Evolutionary conservation across 768 basidiomycete genomes (phyloP).

Genomic region (Russula abietina): DNA sequence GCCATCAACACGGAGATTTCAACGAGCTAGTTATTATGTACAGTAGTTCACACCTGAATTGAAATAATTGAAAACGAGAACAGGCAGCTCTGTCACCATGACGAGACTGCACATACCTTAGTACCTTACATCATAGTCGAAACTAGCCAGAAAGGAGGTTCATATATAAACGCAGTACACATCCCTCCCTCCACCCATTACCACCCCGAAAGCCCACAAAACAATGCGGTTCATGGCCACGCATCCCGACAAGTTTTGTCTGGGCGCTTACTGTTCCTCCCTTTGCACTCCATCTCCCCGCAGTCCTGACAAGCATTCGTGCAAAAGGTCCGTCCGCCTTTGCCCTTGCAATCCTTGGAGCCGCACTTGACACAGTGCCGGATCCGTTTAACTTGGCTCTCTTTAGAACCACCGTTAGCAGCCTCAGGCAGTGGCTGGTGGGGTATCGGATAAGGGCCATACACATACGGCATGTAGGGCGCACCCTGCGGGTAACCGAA

Average conservation of each 20-base stretch:
- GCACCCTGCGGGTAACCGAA: slow-evolving; percentile 26
- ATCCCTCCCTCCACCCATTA: neutral
- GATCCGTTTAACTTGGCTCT: slow-evolving; percentile 50
- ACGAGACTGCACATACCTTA: neutral
- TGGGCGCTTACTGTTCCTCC: slow-evolving; percentile 70
- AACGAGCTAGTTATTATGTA: neutral
- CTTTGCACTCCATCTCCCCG: slow-evolving; percentile 71
- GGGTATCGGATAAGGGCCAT: slow-evolving; percentile 33
- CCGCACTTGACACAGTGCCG: slow-evolving; percentile 84
- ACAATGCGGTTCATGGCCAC: slow-evolving; percentile 31
- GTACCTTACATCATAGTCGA: neutral
- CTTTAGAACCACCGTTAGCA: slow-evolving; percentile 20
- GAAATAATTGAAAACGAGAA: neutral
- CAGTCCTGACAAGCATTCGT: slow-evolving; percentile 74
- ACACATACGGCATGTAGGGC: slow-evolving; percentile 36
- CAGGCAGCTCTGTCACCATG: neutral
- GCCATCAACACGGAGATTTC: neutral
- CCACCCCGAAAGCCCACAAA: neutral
- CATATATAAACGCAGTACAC: neutral
- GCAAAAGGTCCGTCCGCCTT: slow-evolving; percentile 71
- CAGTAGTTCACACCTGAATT: neutral
- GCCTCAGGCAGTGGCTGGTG: slow-evolving; percentile 28
- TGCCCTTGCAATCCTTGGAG: slow-evolving; percentile 75
- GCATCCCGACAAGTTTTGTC: slow-evolving; percentile 67
- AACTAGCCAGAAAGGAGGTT: neutral